Conservation (phyloP, 768 basidiomycete genomes). For the Boletus tomentosulus region DNA sequence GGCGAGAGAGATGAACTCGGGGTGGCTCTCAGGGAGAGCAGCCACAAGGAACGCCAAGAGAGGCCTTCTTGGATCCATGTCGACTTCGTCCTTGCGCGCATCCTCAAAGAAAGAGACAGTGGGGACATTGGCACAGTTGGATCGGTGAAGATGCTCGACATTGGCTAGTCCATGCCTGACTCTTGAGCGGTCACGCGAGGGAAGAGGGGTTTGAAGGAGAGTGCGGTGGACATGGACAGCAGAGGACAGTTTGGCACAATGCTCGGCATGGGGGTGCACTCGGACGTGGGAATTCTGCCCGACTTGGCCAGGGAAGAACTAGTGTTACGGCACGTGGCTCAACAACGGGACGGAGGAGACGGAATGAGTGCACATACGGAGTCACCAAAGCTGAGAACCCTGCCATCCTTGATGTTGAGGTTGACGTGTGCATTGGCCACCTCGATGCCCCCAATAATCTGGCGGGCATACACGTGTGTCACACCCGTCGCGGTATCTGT, state of each 20-base stretch:
- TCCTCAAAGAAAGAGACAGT: conserved; percentile 10
- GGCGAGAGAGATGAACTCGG: conserved; percentile 42
- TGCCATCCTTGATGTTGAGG: conserved; percentile 82
- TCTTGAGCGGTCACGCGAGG: conserved; percentile 8
- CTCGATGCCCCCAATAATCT: conserved; percentile 81
- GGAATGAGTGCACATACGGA: conserved; percentile 50
- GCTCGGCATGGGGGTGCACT: conserved; percentile 49
- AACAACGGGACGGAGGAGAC: not conserved
- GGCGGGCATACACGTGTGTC: conserved; percentile 84
- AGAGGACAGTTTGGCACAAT: conserved; percentile 44
- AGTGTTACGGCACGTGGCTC: conserved; percentile 6
- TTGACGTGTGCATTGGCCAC: conserved; percentile 92
- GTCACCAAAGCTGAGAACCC: conserved; percentile 81
- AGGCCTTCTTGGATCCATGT: conserved; percentile 45
- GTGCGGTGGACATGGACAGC: conserved; percentile 30
- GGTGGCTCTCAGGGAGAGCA: conserved; percentile 50
- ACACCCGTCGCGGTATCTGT: conserved; percentile 83
- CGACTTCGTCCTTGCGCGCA: conserved; percentile 22
- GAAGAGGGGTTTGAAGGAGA: conserved; percentile 24
- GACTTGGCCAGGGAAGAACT: conserved; percentile 74
- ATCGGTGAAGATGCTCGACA: conserved; percentile 45
- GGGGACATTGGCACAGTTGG: conserved; percentile 53
- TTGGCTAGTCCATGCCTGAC: conserved; percentile 16
- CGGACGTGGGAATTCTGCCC: conserved; percentile 25
- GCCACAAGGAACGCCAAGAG: conserved; percentile 77